Evolutionary conservation across 1,139 yeast species (phyloP).

Genomic region (Pichia sp.): DNA sequence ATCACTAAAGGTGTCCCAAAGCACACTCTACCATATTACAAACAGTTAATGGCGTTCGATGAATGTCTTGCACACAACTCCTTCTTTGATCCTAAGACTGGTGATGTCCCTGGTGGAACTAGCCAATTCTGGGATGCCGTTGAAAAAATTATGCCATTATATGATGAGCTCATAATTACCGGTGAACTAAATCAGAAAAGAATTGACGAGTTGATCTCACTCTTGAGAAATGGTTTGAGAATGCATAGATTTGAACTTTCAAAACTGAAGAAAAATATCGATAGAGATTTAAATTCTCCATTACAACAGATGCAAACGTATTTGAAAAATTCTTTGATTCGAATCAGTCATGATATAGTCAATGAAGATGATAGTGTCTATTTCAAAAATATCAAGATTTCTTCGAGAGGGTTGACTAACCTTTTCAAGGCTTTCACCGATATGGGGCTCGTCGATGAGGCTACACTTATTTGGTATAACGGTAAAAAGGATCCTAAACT

Average conservation of each 20-base stretch:
- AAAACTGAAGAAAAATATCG: conserved; percentile 42
- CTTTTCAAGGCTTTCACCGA: conserved; percentile 51
- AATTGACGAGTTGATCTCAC: conserved; percentile 36
- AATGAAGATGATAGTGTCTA: not conserved
- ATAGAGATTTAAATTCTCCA: conserved; percentile 42
- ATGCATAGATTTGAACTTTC: conserved; percentile 42
- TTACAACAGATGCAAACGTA: conserved; percentile 39
- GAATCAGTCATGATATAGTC: conserved; percentile 42
- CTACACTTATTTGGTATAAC: conserved; percentile 43
- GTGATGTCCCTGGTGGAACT: conserved; percentile 24
- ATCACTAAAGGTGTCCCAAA: conserved; percentile 19
- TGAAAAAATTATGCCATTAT: conserved; percentile 39
- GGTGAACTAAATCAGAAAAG: conserved; percentile 38
- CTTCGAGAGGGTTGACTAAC: conserved; percentile 49
- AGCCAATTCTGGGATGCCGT: conserved; percentile 40
- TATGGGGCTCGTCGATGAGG: conserved; percentile 43
- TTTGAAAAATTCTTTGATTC: conserved; percentile 35
- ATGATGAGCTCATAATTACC: conserved; percentile 36
- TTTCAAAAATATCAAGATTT: conserved; percentile 23
- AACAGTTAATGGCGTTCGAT: conserved; percentile 35
- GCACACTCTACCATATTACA: conserved; percentile 22
- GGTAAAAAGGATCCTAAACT: conserved; percentile 28
- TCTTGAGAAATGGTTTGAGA: conserved; percentile 44
- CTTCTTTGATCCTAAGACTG: conserved; percentile 26
- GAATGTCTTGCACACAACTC: conserved; percentile 39